A percentile compares a stretch with the other conserved stretches of the same genome.
phyloP scores from a whole-genome alignment of 108 stramenopile genomes.

The Schizochytrium sp. region DNA sequence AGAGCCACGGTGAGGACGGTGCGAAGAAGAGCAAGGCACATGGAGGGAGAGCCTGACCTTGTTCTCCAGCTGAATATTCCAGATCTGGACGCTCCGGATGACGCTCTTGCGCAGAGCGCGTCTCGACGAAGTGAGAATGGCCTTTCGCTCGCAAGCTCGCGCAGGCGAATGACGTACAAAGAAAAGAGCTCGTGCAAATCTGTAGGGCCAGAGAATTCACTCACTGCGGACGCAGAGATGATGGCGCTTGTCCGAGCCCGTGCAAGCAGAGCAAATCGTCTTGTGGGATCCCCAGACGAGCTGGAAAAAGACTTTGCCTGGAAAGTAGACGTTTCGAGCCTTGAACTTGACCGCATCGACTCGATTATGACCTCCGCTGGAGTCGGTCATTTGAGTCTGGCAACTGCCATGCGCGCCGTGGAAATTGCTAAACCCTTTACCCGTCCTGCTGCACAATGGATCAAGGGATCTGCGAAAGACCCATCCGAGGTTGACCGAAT shows the following conservation, averaged over 20 bases:
- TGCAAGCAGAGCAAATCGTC: neutral
- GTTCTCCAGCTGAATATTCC: too few relatives aligned
- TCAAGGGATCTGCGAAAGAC: neutral
- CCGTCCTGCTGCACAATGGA: neutral
- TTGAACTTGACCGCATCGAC: neutral
- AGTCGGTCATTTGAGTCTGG: neutral
- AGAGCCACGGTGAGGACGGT: too few relatives aligned
- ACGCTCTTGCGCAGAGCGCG: too few relatives aligned
- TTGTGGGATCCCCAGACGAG: neutral
- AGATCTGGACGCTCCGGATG: too few relatives aligned
- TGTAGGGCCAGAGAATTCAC: neutral
- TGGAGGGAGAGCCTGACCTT: too few relatives aligned
- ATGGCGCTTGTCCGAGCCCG: neutral
- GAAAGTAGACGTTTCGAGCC: neutral
- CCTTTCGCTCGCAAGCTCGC: too few relatives aligned
- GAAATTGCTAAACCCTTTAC: neutral
- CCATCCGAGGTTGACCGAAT: neutral
- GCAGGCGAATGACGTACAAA: too few relatives aligned
- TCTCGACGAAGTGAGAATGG: too few relatives aligned
- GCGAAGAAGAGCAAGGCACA: too few relatives aligned
- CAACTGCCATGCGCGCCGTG: neutral
- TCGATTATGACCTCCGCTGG: neutral
- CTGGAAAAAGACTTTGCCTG: neutral
- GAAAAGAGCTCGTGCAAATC: too few relatives aligned
- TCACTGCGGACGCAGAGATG: neutral